Base-by-base conservation (phyloP, 1,284 basidiomycete species). In the Cryptococcus maquisensis region DNA sequence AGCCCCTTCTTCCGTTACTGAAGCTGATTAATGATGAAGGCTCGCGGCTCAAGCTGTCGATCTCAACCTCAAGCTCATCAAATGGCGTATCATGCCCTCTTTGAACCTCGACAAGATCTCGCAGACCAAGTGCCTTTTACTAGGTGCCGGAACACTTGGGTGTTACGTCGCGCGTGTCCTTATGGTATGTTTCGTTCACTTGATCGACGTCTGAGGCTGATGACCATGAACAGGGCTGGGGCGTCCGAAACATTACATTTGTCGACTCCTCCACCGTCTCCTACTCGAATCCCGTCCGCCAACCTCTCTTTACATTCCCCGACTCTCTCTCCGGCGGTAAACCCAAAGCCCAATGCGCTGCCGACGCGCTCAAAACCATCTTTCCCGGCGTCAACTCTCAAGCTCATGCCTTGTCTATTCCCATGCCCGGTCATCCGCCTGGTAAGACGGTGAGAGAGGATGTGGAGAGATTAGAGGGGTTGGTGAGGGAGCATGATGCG, bases 381-480 rank as follows among this genome's bases (percentile, higher is more conserved):
- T 96, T 88, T 73, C 96, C 96, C 0, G 92, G 90, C 1, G 84
- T 97, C 89, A 86, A 91, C 55, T 84, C 92, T 0, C 80, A 79
- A 0, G 94, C 90, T 0, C 78, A 87, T 62, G 79, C 82, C 12
- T 77, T 98, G 12, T 83, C 84, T 15, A 88, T 98, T 57, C 95
- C 96, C 0, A 98, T 98, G 95, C 96, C 96, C 0, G 96, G 96
- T 0, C 95, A 98, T 67, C 93, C 93, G 0, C 81, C 98, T 49
- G 69, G 84, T 3, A 81, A 80, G 61, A 40, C 50, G 5, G 79
- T 83, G 0, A 82, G 49, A 1, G 46, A 83, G 67, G 79, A 81
- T 35, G 84, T 98, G 0, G 76, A 76, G 24, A 78, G 79, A 60
- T 81, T 98, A 3, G 91, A 95, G 67, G 69, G 79, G 23, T 82